These are phyloP conservation scores for Hypomyces perniciosus DNA, from an alignment of 2,329 filamentous ascomycete genomes.

Conservation along the genomic window DNA sequence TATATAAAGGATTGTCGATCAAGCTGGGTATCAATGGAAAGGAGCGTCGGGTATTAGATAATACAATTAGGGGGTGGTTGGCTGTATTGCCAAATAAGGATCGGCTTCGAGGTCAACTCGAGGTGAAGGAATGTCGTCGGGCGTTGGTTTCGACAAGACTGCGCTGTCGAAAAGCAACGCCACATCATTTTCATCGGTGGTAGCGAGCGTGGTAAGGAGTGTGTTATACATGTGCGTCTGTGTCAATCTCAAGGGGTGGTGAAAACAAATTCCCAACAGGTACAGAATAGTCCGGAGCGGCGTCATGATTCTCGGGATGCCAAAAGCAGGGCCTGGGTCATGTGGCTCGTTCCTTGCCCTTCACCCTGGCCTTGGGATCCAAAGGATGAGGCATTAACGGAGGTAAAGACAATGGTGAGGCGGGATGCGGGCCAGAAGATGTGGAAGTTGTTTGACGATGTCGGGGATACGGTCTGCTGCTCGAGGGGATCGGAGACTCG, in stretches of 20 bases:
- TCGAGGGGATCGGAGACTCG: conserved; percentile 37
- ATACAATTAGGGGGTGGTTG: conserved; percentile 22
- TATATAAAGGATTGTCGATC: conserved; percentile 24
- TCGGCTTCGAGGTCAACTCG: conserved; percentile 28
- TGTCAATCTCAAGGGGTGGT: conserved; percentile 18
- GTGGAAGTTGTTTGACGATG: conserved; percentile 34
- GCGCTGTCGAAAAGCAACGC: conserved; percentile 8
- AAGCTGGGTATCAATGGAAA: conserved; percentile 24
- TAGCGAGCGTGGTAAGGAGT: conserved; percentile 33
- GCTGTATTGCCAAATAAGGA: conserved; percentile 21
- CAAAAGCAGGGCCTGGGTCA: conserved; percentile 14
- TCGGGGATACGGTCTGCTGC: conserved; percentile 29
- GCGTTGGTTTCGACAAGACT: conserved; percentile 9
- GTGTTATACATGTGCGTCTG: conserved; percentile 32
- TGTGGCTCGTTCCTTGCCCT: conserved; percentile 30
- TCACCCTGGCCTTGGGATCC: conserved; percentile 18
- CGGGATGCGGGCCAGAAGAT: conserved; percentile 30
- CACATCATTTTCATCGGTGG: conserved; percentile 9
- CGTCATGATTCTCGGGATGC: conserved; percentile 16
- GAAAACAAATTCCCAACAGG: conserved; percentile 14
- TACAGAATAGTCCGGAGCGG: conserved; percentile 13
- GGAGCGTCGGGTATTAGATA: conserved; percentile 27
- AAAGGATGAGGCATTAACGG: conserved; percentile 22
- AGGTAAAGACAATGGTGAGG: conserved; percentile 29
- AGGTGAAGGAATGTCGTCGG: conserved; percentile 20